phyloP scores from a whole-genome alignment of 768 basidiomycete species.

The Butyriboletus loyo region DNA sequence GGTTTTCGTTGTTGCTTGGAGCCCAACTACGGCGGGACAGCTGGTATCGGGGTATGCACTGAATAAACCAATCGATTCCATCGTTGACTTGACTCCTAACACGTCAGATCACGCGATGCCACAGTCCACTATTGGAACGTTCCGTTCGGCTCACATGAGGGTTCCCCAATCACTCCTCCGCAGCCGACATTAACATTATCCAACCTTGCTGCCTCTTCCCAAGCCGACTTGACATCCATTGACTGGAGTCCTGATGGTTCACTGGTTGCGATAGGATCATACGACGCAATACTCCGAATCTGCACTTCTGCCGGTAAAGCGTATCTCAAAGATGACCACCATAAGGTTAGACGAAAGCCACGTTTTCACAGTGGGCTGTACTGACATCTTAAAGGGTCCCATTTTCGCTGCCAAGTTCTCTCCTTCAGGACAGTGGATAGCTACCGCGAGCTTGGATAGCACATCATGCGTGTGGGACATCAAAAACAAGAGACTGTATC shows the following conservation, averaged over 20 bases:
- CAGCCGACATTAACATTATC: constrained; percentile 45
- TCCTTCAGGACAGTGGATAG: constrained; percentile 64
- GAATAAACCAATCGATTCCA: neutral
- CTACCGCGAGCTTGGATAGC: constrained; percentile 75
- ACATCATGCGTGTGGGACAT: constrained; percentile 81
- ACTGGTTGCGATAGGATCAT: constrained; percentile 74
- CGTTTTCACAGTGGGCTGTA: neutral
- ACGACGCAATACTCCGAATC: constrained; percentile 69
- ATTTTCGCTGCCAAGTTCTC: constrained; percentile 81
- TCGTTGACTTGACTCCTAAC: constrained; percentile 3
- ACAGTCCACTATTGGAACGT: constrained; percentile 72
- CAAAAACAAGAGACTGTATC: constrained; percentile 53
- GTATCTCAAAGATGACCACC: constrained; percentile 61
- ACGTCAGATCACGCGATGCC: constrained; percentile 68
- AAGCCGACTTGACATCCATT: constrained; percentile 68
- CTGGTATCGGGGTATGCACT: constrained; percentile 68
- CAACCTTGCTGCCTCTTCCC: constrained; percentile 45
- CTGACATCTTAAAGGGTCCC: constrained; percentile 55
- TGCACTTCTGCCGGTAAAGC: constrained; percentile 57
- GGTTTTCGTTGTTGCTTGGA: constrained; percentile 84
- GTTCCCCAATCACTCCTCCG: constrained; percentile 10
- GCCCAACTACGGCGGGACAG: constrained; percentile 55
- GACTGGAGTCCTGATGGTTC: constrained; percentile 77
- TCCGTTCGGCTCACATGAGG: constrained; percentile 37
- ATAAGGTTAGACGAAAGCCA: constrained; percentile 48